These are phyloP conservation scores for Raffaelea albimanens DNA, from an alignment of 2,329 filamentous ascomycete species.

Conservation along the genomic window DNA sequence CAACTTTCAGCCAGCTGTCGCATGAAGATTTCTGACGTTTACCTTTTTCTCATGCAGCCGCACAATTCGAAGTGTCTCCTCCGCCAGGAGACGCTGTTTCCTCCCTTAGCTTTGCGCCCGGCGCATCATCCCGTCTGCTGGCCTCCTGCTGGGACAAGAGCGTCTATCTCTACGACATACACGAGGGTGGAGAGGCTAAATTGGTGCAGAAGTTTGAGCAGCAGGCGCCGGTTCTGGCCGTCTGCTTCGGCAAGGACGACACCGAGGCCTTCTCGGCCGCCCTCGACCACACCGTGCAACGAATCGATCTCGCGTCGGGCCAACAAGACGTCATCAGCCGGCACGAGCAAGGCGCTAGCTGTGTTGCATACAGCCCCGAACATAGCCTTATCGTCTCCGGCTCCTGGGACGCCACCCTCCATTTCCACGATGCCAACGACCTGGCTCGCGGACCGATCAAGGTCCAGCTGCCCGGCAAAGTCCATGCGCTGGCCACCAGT, in stretches of 20 bases:
- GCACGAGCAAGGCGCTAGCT: conserved; percentile 71
- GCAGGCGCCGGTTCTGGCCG: conserved; percentile 77
- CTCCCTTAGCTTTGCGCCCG: conserved; percentile 73
- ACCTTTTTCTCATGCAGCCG: too few species aligned
- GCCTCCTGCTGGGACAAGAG: conserved; percentile 92
- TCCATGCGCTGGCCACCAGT: conserved; percentile 74
- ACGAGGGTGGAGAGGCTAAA: conserved; percentile 43
- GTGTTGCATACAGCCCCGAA: conserved; percentile 69
- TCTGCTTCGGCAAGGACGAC: conserved; percentile 79
- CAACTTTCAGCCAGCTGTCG: background rate
- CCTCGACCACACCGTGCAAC: conserved; percentile 77
- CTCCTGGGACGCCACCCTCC: conserved; percentile 88
- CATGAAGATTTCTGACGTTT: background rate
- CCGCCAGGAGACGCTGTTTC: conserved; percentile 84
- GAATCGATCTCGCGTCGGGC: conserved; percentile 61
- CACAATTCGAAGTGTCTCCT: conserved; percentile 62
- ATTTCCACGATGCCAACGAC: conserved; percentile 62
- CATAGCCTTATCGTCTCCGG: conserved; percentile 79
- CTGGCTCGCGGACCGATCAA: conserved; percentile 46
- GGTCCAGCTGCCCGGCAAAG: conserved; percentile 72
- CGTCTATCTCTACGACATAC: conserved; percentile 79
- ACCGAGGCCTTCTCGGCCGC: conserved; percentile 79
- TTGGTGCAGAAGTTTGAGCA: conserved; percentile 69
- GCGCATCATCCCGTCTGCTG: conserved; percentile 65
- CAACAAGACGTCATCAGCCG: conserved; percentile 67